Evolutionary conservation across 1,284 basidiomycete genomes (phyloP), one percentile per base, ranked within the genome.

Genomic region (Cutaneotrichosporon mucoides): DNA sequence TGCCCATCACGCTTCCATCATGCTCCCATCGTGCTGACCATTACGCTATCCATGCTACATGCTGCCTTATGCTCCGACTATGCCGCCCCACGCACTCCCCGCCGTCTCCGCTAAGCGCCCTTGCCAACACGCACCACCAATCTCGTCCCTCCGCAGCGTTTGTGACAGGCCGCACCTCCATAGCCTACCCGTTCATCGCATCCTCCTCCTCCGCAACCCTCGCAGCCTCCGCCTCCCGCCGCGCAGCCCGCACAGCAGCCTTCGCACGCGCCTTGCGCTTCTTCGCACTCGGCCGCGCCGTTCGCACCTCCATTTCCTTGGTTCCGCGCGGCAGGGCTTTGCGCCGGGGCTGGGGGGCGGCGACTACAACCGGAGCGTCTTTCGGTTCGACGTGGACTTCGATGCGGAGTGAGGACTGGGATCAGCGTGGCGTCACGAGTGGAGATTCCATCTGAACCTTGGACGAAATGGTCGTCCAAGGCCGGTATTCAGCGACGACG

Each of bases 111-210:
- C 24, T 24, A 24, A 24, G 24, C 24, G 24, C 24, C 24, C 24
- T 24, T 24, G 24, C 24, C 24, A 24, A 24, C 24, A 24, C 24
- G 24, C 24, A 24, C 24, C 24, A 24, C 24, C 24, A 24, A 24
- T 24, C 24, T 24, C 24, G 24, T 24, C 24, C 24, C 24, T 24
- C 24, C 24, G 24, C 24, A 24, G 24, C 24, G 24, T 24, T 24
- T 24, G 24, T 24, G 24, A 24, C 24, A 24, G 24, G 24, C 24
- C 24, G 24, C 24, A 24, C 24, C 24, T 24, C 24, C 24, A 24
- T 24, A 24, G 24, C 24, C 24, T 24, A 59, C 6, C 42, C 58
- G 34, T 61, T 61, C 59, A 61, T 61, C 42, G 53, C 48, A 40
- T 45, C 59, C 55, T 61, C 59, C 55, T 61, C 59, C 13, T 54